Evolutionary conservation across 1,284 basidiomycete genomes (phyloP).

Genomic region (Tetrapyrgos nigripes): DNA sequence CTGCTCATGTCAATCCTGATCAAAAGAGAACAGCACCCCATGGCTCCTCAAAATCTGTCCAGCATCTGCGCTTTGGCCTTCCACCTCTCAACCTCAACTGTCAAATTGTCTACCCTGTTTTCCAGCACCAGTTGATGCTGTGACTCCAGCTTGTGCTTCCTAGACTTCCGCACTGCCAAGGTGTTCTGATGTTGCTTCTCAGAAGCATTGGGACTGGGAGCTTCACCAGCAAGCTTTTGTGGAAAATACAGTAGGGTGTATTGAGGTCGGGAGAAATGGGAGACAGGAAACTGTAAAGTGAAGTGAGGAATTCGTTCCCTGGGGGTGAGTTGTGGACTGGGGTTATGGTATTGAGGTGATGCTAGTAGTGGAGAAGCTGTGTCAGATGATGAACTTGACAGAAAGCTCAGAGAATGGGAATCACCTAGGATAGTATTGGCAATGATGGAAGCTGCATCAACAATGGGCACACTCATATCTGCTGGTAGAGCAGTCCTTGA

Average conservation of each 20-base stretch:
- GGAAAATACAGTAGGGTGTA: slow-evolving; percentile 56
- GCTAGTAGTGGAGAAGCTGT: slow-evolving; percentile 23
- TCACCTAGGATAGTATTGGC: slow-evolving; percentile 17
- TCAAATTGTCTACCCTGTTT: slow-evolving; percentile 19
- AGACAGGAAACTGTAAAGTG: slow-evolving; percentile 32
- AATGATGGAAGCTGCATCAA: slow-evolving; percentile 4
- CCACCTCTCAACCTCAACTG: slow-evolving; percentile 62
- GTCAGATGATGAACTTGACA: neutral
- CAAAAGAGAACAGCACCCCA: neutral
- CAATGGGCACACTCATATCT: slow-evolving; percentile 5
- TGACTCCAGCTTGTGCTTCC: slow-evolving; percentile 82
- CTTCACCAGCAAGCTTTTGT: slow-evolving; percentile 29
- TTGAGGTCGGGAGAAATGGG: slow-evolving; percentile 63
- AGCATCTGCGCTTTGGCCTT: slow-evolving; percentile 55
- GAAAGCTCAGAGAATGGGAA: neutral
- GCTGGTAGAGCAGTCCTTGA: slow-evolving; percentile 11
- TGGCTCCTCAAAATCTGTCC: slow-evolving; percentile 22
- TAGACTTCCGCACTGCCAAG: slow-evolving; percentile 75
- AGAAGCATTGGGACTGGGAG: slow-evolving; percentile 42
- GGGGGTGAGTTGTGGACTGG: slow-evolving; percentile 10
- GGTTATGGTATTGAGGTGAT: slow-evolving; percentile 23
- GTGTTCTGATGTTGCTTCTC: slow-evolving; percentile 80
- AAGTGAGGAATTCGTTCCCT: slow-evolving; percentile 18
- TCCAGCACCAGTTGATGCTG: slow-evolving; percentile 28
- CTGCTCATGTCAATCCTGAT: neutral